Evolutionary conservation across 31 red algal genomes (phyloP).

Genomic region (Asparagopsis taxiformis): DNA sequence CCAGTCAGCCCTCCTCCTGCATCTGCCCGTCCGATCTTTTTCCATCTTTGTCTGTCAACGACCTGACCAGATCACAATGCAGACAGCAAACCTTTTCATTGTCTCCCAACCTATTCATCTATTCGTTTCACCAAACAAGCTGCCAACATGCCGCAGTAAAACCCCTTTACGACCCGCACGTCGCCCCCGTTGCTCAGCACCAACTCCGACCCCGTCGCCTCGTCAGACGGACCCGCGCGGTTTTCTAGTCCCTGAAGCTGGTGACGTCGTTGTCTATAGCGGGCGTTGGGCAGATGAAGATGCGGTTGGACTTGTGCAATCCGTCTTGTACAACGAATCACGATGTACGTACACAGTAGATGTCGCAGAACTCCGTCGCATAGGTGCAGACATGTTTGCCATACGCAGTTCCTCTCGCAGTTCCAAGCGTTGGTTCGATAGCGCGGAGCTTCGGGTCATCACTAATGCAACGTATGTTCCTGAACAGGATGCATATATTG

Average conservation of each 20-base stretch:
- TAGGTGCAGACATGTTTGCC: constrained; percentile 49
- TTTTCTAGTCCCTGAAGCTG: constrained; percentile 61
- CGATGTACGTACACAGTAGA: constrained; percentile 48
- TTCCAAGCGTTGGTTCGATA: constrained; percentile 45
- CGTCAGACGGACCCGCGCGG: constrained; percentile 47
- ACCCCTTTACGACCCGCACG: too few species aligned
- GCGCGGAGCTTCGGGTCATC: constrained; percentile 43
- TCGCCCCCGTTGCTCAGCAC: too few species aligned
- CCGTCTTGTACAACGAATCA: constrained; percentile 25
- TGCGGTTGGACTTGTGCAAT: constrained; percentile 67
- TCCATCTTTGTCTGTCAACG: too few species aligned
- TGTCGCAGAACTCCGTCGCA: constrained; percentile 47
- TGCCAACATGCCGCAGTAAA: too few species aligned
- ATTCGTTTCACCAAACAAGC: too few species aligned
- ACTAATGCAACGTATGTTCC: constrained; percentile 46
- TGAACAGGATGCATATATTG: constrained; percentile 66
- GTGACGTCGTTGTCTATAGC: constrained; percentile 75
- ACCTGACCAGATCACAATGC: too few species aligned
- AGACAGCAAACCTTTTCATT: too few species aligned
- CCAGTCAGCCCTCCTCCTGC: too few species aligned
- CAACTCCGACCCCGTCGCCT: too few species aligned
- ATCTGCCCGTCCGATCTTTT: too few species aligned
- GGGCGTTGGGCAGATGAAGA: constrained; percentile 76
- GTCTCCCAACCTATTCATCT: too few species aligned
- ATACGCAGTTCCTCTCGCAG: constrained; percentile 4